Evolutionary conservation across 2,329 filamentous ascomycete species (phyloP), one percentile per base, ranked within the genome.

Genomic region (Botryotinia calthae): DNA sequence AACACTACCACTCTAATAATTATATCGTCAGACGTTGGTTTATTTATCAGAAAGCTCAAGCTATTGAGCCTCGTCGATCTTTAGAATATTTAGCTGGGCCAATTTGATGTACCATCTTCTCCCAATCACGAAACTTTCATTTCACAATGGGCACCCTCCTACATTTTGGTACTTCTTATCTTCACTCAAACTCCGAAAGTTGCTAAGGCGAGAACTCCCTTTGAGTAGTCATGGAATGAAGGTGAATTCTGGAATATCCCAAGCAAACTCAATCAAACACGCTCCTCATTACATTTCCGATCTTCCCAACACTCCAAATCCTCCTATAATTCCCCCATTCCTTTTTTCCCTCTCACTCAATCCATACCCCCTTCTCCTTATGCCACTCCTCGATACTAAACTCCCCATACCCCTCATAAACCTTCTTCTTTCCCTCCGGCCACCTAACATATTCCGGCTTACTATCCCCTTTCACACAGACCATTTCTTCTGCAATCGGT

Each of bases 381-480:
- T 85, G 84, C 84, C 84, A 85, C 16, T 75, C 81, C 73, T 86
- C 84, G 58, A 86, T 73, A 75, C 83, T 84, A 46, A 82, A 79
- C 25, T 73, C 75, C 10, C 79, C 78, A 75, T 84, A 86, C 28
- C 76, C 54, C 61, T 83, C 78, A 76, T 83, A 77, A 25, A 85
- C 80, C 42, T 76, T 79, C 77, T 84, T 86, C 77, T 83, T 82
- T 16, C 84, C 84, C 75, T 85, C 84, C 0, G 84, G 84, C 84
- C 82, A 86, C 20, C 82, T 80, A 65, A 83, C 83, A 82, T 83
- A 86, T 9, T 77, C 77, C 20, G 84, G 83, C 78, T 85, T 86
- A 37, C 83, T 85, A 59, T 79, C 77, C 20, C 74, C 81, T 80
- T 82, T 81, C 42, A 85, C 79, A 75, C 84, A 86, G 46, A 84